Evolutionary conservation across 1,284 basidiomycete species (phyloP).

Genomic region (Rugosomyces carneus): DNA sequence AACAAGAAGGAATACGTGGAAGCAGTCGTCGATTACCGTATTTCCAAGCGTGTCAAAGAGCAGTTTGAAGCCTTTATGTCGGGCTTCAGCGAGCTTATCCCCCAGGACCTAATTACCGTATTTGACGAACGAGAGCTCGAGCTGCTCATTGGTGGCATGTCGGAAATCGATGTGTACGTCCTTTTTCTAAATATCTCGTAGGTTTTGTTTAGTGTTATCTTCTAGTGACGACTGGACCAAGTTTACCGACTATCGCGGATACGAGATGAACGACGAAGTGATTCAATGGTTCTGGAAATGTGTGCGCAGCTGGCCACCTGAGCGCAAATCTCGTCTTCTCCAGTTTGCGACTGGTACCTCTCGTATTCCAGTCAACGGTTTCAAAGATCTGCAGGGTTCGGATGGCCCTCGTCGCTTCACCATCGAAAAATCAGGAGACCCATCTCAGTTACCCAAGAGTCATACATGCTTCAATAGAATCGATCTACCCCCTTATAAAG

Average conservation of each 20-base stretch:
- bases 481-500: conserved; percentile 82
- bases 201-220: conserved; percentile 2
- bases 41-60: conserved; percentile 86
- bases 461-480: conserved; percentile 86
- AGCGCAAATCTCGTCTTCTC: conserved; percentile 83
- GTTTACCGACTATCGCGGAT: conserved; percentile 71
- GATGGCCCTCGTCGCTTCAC: conserved; percentile 89
- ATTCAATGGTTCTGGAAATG: conserved; percentile 99
- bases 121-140: conserved; percentile 95
- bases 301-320: conserved; percentile 87
- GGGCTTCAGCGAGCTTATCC: conserved; percentile 93
- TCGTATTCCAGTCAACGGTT: conserved; percentile 88
- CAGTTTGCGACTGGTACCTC: conserved; percentile 94
- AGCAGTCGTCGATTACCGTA: conserved; percentile 85
- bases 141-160: conserved; percentile 92
- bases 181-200: background rate
- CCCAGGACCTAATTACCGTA: conserved; percentile 89
- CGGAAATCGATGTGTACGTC: conserved; percentile 85
- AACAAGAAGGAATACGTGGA: conserved; percentile 98
- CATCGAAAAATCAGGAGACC: conserved; percentile 86
- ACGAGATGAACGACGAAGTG: conserved; percentile 77
- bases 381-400: conserved; percentile 92
- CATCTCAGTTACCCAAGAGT: conserved; percentile 80
- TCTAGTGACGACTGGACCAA: conserved; percentile 70
- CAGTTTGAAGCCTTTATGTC: conserved; percentile 95